Evolutionary conservation across 2,329 filamentous ascomycete genomes (phyloP), one percentile per base, ranked within the genome.

Genomic region (Stagonosporopsis vannaccii): DNA sequence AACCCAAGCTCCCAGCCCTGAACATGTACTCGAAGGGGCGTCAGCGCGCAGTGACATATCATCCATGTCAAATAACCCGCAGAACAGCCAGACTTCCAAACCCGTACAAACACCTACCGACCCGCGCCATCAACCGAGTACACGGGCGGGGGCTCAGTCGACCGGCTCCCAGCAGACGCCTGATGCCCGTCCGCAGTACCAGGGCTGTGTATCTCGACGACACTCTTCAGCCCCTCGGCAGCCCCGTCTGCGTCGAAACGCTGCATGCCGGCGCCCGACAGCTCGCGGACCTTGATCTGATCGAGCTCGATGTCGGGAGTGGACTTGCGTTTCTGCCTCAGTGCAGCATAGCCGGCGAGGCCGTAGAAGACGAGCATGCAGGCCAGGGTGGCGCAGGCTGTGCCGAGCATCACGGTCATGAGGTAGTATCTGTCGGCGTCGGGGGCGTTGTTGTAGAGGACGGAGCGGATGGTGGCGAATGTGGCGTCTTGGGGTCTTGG

Each of bases 291-390:
- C 25, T 33, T 49, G 40, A 58, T 53, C 15, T 41, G 25, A 4
- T 48, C 39, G 15, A 58, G 49, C 39, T 58, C 55, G 11, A 52
- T 43, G 40, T 53, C 44, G 8, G 22, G 25, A 6, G 4, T 2
- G 6, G 4, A 3, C 13, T 42, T 25, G 6, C 25, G 13, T 7
- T 26, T 25, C 12, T 23, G 22, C 26, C 26, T 20, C 9, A 17
- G 25, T n/a, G 25, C n/a, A 2, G 20, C 25, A 17, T 13, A 36
- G 11, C 33, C 30, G 1, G 45, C 6, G 8, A 47, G 20, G 0
- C 6, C 37, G 32, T 39, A 41, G 9, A 35, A 36, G 12, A 26
- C 22, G 8, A 45, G 13, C 22, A n/a, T 13, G 23, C 15, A 26
- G 40, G 11, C 23, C 13, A 42, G 15, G 13, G 22, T 28, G 23